These are phyloP conservation scores for Artemisia princeps DNA, from an alignment of 140 eudicot species.

Conservation along the genomic window DNA sequence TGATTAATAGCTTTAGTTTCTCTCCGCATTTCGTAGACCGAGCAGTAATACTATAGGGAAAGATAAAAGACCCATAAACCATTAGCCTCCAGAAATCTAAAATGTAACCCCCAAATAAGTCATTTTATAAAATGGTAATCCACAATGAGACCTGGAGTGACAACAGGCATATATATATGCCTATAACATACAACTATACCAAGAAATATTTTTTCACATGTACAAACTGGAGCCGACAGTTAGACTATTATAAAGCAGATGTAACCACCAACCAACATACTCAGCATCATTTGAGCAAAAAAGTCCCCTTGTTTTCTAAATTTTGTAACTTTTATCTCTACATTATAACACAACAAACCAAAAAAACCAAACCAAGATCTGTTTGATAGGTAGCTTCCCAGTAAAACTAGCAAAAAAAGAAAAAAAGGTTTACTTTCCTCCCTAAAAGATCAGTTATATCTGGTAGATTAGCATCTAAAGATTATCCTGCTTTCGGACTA, in stretches of 20 bases:
- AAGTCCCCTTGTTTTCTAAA: constrained; percentile 12
- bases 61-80: too few species aligned
- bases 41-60: too few species aligned
- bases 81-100: too few species aligned
- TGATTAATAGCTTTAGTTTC: too few species aligned
- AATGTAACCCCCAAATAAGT: neutral
- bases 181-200: neutral
- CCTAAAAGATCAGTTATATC: constrained; percentile 27
- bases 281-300: constrained; percentile 21
- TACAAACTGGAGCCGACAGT: neutral
- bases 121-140: neutral
- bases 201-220: neutral
- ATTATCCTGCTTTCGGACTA: constrained; percentile 23
- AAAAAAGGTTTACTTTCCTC: constrained; percentile 14
- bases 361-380: constrained; percentile 1
- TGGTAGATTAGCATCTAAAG: constrained; percentile 31
- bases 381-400: constrained; percentile 12
- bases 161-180: constrained; percentile 1
- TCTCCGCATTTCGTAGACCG: too few species aligned
- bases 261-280: constrained; percentile 16
- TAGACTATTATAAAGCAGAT: neutral
- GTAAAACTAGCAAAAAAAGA: constrained; percentile 22
- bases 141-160: neutral
- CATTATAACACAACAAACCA: constrained; percentile 42
- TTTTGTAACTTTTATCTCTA: constrained; percentile 21